A percentile compares a stretch with the other conserved stretches of the same genome.
Evolutionary conservation across 2,329 filamentous ascomycete genomes (phyloP).

Genomic region (Zymoseptoria crescenta): DNA sequence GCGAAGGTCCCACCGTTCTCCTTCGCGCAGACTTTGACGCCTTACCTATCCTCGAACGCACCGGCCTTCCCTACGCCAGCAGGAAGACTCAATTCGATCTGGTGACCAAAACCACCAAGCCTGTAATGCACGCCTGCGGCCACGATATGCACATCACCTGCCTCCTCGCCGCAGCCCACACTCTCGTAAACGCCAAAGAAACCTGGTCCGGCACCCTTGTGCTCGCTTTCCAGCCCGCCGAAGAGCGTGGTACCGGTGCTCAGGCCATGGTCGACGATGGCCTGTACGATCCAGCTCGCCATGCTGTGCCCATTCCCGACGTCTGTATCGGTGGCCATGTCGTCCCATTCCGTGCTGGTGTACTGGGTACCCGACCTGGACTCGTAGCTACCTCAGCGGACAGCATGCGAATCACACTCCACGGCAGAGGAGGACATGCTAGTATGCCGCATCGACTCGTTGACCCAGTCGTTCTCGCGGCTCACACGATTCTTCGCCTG

Average conservation of each 20-base stretch:
- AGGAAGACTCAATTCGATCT: conserved; percentile 36
- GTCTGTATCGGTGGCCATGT: conserved; percentile 52
- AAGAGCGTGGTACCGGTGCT: conserved; percentile 57
- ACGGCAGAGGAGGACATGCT: conserved; percentile 52
- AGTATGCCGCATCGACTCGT: conserved; percentile 49
- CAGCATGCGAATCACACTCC: conserved; percentile 43
- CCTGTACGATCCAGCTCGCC: conserved; percentile 38
- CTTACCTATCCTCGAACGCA: conserved; percentile 50
- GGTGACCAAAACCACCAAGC: conserved; percentile 41
- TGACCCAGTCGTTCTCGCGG: conserved; percentile 53
- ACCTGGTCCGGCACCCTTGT: conserved; percentile 57
- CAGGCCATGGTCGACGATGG: conserved; percentile 55
- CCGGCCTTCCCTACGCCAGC: conserved; percentile 50
- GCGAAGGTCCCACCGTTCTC: conserved; percentile 47
- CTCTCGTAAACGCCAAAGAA: conserved; percentile 38
- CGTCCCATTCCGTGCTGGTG: conserved; percentile 37
- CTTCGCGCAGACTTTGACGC: conserved; percentile 58
- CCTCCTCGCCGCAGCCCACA: conserved; percentile 49
- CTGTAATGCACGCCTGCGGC: conserved; percentile 62
- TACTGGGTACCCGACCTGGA: conserved; percentile 36
- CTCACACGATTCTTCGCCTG: conserved; percentile 48
- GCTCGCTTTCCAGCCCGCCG: conserved; percentile 59
- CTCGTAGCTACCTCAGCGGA: conserved; percentile 38
- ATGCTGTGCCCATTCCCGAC: conserved; percentile 48
- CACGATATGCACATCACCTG: conserved; percentile 58